Evolutionary conservation across 1,284 basidiomycete species (phyloP), one percentile per base, ranked within the genome.

Genomic region (Megacollybia platyphylla): DNA sequence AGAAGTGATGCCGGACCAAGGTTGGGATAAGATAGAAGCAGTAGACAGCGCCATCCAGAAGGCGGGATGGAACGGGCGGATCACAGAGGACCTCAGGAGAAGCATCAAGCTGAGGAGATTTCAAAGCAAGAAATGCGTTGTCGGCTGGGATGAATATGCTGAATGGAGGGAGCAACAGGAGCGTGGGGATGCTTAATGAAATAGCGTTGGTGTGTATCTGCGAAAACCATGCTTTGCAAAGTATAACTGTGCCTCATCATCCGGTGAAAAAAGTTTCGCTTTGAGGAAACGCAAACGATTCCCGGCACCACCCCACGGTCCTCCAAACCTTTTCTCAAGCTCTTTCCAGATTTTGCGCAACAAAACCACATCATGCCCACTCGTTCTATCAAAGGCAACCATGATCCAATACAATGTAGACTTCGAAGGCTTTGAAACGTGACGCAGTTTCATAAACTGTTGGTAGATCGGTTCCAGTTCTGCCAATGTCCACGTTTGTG

Each of bases 21-120:
- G 88, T 2, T 98, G 94, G 94, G 76, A 80, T 46, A 86, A 87
- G 68, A 65, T 81, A 42, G 87, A 96, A 57, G 83, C 94, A 1
- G 67, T 98, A 36, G 82, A 93, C 52, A 89, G 80, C 52, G 90
- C 91, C 10, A 91, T 97, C 49, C 76, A 78, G 46, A 98, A 98
- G 63, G 89, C 92, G 4, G 92, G 90, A 3, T 97, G 84, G 78
- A 74, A 64, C 44, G 90, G 89, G 1, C 59, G 62, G 27, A 88
- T 97, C 51, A 86, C 80, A 2, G 87, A 94, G 57, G 85, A 85
- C 49, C 64, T 94, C 41, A 73, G 91, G 49, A 67, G 78, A 48
- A 80, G 76, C 52, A 63, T 97, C 48, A 78, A 74, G 53, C 71
- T 97, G 48, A 74, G 84, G 51, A 67, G 90, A 51, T 98, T 97